These are phyloP conservation scores for Cladophialophora immunda DNA, from an alignment of 2,329 filamentous ascomycete species.

Conservation along the genomic window DNA sequence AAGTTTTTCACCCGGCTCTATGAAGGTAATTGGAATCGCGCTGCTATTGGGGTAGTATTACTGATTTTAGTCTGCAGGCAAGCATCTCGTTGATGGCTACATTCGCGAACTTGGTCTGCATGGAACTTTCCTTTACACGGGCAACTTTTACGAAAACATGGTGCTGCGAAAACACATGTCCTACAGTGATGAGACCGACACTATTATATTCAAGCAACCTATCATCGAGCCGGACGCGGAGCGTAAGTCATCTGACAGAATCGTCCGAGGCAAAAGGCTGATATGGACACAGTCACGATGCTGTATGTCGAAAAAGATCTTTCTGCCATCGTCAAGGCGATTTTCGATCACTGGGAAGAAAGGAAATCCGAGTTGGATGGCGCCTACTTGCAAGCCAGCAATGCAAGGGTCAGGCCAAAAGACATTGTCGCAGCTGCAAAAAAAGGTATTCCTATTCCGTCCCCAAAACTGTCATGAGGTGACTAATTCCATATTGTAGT, in stretches of 20 bases:
- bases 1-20: constrained; percentile 19
- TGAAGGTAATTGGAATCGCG: constrained; percentile 6
- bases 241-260: constrained; percentile 3
- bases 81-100: constrained; percentile 34
- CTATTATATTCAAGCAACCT: constrained; percentile 19
- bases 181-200: constrained; percentile 23
- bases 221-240: constrained; percentile 23
- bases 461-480: background rate
- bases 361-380: constrained; percentile 30
- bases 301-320: constrained; percentile 35
- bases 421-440: constrained; percentile 5
- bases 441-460: background rate
- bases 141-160: constrained; percentile 35
- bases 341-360: constrained; percentile 38
- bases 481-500: constrained; percentile 17
- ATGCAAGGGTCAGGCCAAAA: constrained; percentile 5
- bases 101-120: constrained; percentile 34
- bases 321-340: constrained; percentile 32
- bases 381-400: constrained; percentile 7
- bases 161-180: constrained; percentile 18
- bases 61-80: constrained; percentile 25
- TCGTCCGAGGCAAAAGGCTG: background rate
- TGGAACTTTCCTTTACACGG: constrained; percentile 32
- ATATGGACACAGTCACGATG: constrained; percentile 18
- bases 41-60: background rate